Conservation (phyloP, 305 asterid genomes). For the Solanum hybrid region DNA sequence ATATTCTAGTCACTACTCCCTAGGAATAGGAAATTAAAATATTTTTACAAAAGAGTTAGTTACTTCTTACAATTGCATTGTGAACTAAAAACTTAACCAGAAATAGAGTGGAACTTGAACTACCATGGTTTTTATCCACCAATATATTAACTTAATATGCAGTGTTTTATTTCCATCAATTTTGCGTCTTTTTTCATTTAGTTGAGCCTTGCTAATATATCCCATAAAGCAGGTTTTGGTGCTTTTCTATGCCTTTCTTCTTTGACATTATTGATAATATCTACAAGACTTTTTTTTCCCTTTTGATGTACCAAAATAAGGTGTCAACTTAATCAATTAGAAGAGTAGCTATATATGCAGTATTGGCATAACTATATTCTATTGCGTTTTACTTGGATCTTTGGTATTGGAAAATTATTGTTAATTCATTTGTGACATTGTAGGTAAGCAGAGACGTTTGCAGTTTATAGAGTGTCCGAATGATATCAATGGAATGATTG, state of each 20-base stretch:
- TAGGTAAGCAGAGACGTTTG: constrained; percentile 84
- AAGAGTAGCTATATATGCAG: background rate
- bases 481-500: constrained; percentile 98
- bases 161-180: background rate
- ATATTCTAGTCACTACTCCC: background rate
- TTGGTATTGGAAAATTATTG: background rate
- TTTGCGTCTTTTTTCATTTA: background rate
- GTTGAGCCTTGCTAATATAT: background rate
- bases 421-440: constrained; percentile 13
- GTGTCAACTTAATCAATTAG: background rate
- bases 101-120: background rate
- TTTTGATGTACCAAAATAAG: background rate
- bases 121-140: background rate
- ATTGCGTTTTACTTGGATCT: background rate
- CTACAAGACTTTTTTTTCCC: background rate
- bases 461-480: constrained; percentile 98
- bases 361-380: background rate
- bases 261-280: background rate
- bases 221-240: background rate
- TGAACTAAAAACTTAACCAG: background rate
- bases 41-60: background rate
- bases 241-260: background rate
- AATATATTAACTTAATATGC: background rate
- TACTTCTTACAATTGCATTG: background rate
- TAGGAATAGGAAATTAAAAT: background rate